Percentiles rank a stretch among this genome's conserved stretches.
Evolutionary conservation across 805 yeast genomes (phyloP).

Genomic region (Ogataea thermomethanolica): DNA sequence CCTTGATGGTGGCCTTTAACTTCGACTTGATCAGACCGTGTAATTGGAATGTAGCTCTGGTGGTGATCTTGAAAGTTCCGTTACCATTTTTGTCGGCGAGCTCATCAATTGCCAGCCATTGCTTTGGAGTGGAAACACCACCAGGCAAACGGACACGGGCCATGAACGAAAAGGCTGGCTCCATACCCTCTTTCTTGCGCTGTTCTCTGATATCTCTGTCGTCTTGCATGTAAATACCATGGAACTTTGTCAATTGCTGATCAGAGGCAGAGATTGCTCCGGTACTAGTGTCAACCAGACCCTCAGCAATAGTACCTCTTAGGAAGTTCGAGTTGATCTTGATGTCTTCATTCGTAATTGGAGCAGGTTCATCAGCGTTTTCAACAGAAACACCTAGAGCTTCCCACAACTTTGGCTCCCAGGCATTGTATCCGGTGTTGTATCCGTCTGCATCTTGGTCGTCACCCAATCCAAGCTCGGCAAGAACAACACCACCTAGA

Average conservation of each 20-base stretch:
- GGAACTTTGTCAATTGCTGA: slow-evolving; percentile 94
- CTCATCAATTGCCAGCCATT: slow-evolving; percentile 84
- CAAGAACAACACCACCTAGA: slow-evolving; percentile 70
- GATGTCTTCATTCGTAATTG: slow-evolving; percentile 93
- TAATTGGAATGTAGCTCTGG: slow-evolving; percentile 95
- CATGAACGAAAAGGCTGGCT: slow-evolving; percentile 97
- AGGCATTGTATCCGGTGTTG: slow-evolving; percentile 82
- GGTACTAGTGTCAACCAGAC: slow-evolving; percentile 73
- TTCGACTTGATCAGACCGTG: slow-evolving; percentile 92
- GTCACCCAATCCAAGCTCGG: slow-evolving; percentile 85
- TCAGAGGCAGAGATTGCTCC: slow-evolving; percentile 90
- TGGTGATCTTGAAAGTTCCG: slow-evolving; percentile 89
- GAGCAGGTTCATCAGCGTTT: slow-evolving; percentile 85
- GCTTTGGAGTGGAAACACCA: slow-evolving; percentile 81
- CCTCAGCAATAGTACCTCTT: slow-evolving; percentile 92
- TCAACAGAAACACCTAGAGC: slow-evolving; percentile 86
- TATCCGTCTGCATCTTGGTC: slow-evolving; percentile 97
- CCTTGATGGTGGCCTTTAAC: slow-evolving; percentile 86
- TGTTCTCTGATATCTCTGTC: slow-evolving; percentile 94
- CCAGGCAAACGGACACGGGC: slow-evolving; percentile 94
- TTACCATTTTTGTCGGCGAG: slow-evolving; percentile 82
- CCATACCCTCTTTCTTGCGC: slow-evolving; percentile 86
- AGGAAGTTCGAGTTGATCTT: slow-evolving; percentile 80
- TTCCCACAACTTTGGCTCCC: slow-evolving; percentile 86
- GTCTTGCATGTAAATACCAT: slow-evolving; percentile 98